phyloP scores from a whole-genome alignment of 352 stramenopile genomes.

The Pythium guiyangense region DNA sequence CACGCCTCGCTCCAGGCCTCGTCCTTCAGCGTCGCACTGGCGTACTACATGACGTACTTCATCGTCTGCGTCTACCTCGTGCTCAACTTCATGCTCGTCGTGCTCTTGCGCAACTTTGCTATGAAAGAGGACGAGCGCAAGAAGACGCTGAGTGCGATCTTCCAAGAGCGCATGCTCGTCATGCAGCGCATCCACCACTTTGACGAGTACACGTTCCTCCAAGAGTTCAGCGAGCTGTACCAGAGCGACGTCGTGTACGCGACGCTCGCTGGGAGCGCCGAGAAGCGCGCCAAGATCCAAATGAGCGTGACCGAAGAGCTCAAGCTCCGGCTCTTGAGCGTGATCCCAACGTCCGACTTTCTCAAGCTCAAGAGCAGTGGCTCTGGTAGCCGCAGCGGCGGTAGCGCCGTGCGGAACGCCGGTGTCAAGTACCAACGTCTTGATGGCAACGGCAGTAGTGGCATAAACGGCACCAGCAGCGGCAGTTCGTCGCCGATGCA shows the following conservation, averaged over 20 bases:
- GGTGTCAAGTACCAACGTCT: conserved; percentile 11
- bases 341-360: conserved; percentile 65
- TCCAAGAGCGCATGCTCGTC: conserved; percentile 74
- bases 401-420: background rate
- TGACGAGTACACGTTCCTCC: conserved; percentile 71
- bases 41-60: conserved; percentile 75
- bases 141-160: conserved; percentile 62
- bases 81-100: conserved; percentile 85
- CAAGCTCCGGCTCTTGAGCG: conserved; percentile 50
- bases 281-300: conserved; percentile 54
- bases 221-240: conserved; percentile 74
- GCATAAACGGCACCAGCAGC: background rate
- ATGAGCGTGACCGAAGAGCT: conserved; percentile 55
- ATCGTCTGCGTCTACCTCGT: conserved; percentile 66
- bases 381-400: background rate
- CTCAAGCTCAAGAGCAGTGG: conserved; percentile 58
- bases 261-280: conserved; percentile 52
- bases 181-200: conserved; percentile 79
- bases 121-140: conserved; percentile 84
- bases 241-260: conserved; percentile 75
- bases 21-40: conserved; percentile 46
- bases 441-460: conserved; percentile 5
- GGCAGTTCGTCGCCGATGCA: conserved; percentile 3
- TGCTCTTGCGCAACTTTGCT: conserved; percentile 77
- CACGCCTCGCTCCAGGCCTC: conserved; percentile 57